Evolutionary conservation across 2,329 filamentous ascomycete species (phyloP).

Genomic region (Aspergillus sclerotialis): DNA sequence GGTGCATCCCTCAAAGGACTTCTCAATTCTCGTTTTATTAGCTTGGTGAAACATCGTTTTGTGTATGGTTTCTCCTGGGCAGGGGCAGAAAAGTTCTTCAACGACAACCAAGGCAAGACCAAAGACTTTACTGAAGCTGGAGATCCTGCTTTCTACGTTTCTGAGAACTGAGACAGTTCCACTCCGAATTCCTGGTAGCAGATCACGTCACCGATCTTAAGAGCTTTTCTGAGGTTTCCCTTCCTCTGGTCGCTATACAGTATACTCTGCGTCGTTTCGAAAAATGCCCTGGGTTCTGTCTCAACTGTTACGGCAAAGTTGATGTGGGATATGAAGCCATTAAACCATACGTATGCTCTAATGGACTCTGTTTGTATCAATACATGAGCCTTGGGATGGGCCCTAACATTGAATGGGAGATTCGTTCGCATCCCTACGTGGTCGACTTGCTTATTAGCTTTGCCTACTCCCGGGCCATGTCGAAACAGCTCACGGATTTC

Average conservation of each 20-base stretch:
- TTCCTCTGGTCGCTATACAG: slow-evolving; percentile 60
- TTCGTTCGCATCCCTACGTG: slow-evolving; percentile 69
- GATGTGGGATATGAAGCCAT: slow-evolving; percentile 51
- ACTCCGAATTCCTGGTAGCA: slow-evolving; percentile 39
- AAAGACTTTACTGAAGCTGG: slow-evolving; percentile 6
- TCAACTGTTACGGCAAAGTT: slow-evolving; percentile 71
- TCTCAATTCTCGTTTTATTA: slow-evolving; percentile 58
- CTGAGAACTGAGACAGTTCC: slow-evolving; percentile 16
- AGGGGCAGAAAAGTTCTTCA: slow-evolving; percentile 55
- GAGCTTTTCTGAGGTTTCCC: slow-evolving; percentile 35
- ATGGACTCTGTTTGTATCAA: slow-evolving; percentile 73
- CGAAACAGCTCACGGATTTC: slow-evolving; percentile 42
- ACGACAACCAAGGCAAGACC: slow-evolving; percentile 37
- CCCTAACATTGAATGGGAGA: slow-evolving; percentile 77
- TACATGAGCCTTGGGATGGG: slow-evolving; percentile 84
- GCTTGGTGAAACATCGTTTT: slow-evolving; percentile 55
- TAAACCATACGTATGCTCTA: slow-evolving; percentile 64
- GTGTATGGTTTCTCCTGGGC: slow-evolving; percentile 56
- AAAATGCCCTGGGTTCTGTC: slow-evolving; percentile 77
- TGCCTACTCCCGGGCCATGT: slow-evolving; percentile 57
- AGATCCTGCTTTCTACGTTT: slow-evolving; percentile 10
- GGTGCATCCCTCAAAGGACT: slow-evolving; percentile 64
- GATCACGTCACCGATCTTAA: slow-evolving; percentile 43
- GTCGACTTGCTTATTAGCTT: slow-evolving; percentile 81
- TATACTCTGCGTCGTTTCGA: slow-evolving; percentile 71